phyloP scores from a whole-genome alignment of 2,329 filamentous ascomycete species.

The Nemania bipapillata region DNA sequence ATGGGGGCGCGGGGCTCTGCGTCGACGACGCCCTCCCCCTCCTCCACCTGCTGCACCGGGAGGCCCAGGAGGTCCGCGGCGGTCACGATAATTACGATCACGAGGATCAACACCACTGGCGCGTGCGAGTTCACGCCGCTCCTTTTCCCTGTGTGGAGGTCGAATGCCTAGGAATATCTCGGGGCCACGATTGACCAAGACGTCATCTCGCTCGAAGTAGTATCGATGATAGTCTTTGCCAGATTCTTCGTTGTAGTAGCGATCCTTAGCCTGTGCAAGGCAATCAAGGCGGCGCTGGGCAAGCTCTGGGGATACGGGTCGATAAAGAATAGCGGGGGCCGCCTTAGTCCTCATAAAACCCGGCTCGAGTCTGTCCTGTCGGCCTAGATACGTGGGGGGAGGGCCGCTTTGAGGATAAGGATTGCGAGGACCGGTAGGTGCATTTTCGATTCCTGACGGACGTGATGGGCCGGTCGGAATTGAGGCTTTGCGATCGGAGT shows the following conservation, averaged over 20 bases:
- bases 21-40: conserved; percentile 44
- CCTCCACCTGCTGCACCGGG: conserved; percentile 40
- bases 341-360: conserved; percentile 54
- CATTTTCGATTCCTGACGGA: conserved; percentile 50
- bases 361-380: conserved; percentile 41
- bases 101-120: conserved; percentile 40
- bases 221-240: conserved; percentile 72
- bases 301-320: conserved; percentile 71
- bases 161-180: conserved; percentile 75
- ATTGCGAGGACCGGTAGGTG: conserved; percentile 55
- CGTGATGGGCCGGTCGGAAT: conserved; percentile 50
- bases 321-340: conserved; percentile 58
- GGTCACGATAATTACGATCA: conserved; percentile 23
- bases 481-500: conserved; percentile 42
- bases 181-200: conserved; percentile 76
- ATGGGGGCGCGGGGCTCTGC: conserved; percentile 47
- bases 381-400: conserved; percentile 36
- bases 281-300: conserved; percentile 72
- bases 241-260: conserved; percentile 55
- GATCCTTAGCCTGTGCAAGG: conserved; percentile 61
- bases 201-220: conserved; percentile 74
- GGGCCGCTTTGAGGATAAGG: conserved; percentile 50
- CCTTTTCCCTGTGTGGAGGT: conserved; percentile 65
- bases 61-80: conserved; percentile 40
- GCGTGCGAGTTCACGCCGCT: conserved; percentile 54